Evolutionary conservation across 2,329 filamentous ascomycete species (phyloP), one percentile per base, ranked within the genome.

Genomic region (Fulvia fulva): DNA sequence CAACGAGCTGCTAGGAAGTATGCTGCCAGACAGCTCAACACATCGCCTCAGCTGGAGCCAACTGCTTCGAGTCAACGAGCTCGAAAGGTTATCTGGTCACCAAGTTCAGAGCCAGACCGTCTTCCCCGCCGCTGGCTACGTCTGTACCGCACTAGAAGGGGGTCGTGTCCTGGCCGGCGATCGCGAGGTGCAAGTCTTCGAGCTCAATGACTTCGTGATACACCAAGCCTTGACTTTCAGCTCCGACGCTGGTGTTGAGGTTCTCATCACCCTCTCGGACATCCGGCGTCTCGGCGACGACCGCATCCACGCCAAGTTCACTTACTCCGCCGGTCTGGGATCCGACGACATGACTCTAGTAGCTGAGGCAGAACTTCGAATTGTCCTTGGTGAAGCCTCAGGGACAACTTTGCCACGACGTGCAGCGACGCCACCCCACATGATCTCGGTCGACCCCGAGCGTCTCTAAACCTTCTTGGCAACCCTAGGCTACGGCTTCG

Each of bases 71-170:
- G 12, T 19, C 44, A 50, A 32, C 0, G 68, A 73, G 37, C 34
- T 69, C 0, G 64, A 70, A 0, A 75, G 73, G 74, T 49, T 76
- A 8, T 49, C 45, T 7, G 70, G 67, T 22, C 74, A 76, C 55
- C 50, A 62, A 14, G 52, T 76, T 5, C 63, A 69, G 19, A 63
- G 59, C 6, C 63, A 67, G 21, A 64, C 67, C 22, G 60, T 76
- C 1, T 74, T 70, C 32, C 73, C 73, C 1, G 70, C 45, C 23
- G 61, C 69, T 45, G 69, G 64, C 6, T 63, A 61, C 46, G 34
- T 67, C 41, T 49, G 44, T 14, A 60, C 61, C 56, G 64, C 62
- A 8, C 46, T 68, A 8, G 65, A 65, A 46, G 65, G 64, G 12
- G 58, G 51, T 14, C 56, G 37, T n/a, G 41, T 46, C 30, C 51